Base-by-base conservation (phyloP, 2,329 filamentous ascomycete species). In the Ascochyta rabiei region DNA sequence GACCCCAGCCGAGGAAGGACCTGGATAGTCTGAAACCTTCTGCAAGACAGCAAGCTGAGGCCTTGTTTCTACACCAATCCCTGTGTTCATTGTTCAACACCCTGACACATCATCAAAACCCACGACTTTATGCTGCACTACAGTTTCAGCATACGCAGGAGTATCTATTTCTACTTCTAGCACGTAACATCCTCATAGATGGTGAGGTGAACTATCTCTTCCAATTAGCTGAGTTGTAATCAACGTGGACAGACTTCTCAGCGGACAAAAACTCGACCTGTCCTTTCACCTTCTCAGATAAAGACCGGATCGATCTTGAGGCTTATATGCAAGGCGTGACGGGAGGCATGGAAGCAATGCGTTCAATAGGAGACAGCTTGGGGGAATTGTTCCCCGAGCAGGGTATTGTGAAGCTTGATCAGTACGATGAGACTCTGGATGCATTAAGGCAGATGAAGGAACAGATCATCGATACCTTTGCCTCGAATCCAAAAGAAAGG, bases 131-230 rank as follows among this genome's bases (percentile, higher is more conserved):
- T 42, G 59, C 61, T 48, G 67, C 66, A 10, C 56, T 76, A 18
- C 58, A 72, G 48, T 76, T 69, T 50, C 69, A 68, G 31, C 53
- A 73, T 16, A 71, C 67, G 16, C 45, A 48, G 16, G 60, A 47
- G 37, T 74, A 64, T 47, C 33, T 64, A 4, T 53, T 75, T 38
- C 62, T 76, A 23, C 58, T 72, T 6, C 48, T 74, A 41, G 69
- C 67, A 8, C 66, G 67, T 10, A 74, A 71, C 42, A 57, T 75
- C 23, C 64, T 75, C 40, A 60, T 74, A 15, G 69, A 75, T 48
- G 72, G 71, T 18, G 73, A 76, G 56, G 69, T 62, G 34, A 53
- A 60, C 8, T 76, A 67, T 44, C 57, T 67, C 10, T 38, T 34
- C 8, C 61, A 60, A 60, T 30, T 72, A 8, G 65, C 56, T 15